Evolutionary conservation across 306 rosid genomes (phyloP), one percentile per base, ranked within the genome.

Genomic region (Medicago ruthenica): DNA sequence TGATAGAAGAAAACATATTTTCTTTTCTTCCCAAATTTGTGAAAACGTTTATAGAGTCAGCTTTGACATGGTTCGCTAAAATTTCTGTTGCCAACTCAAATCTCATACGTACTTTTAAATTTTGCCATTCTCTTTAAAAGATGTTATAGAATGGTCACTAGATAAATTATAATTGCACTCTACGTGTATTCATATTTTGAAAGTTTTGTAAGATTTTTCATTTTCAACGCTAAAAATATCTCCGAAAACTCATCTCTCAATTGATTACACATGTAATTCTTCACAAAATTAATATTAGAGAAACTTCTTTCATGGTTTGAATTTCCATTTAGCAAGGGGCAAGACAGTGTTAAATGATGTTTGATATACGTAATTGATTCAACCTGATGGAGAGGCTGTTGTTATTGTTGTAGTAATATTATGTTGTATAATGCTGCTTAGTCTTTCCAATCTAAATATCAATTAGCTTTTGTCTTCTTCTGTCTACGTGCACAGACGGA

Each of bases 381-480:
- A 6, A 8, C 41, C 73, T 13, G 21, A 45, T 45, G 41, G 42
- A 22, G 15, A 68, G 45, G 13, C n/a, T n/a, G 40, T 17, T 8
- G 9, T 51, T 27, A 44, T 15, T 70, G 24, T 31, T 9, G 11
- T 50, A 9, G 45, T 34, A 41, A n/a, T 37, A 24, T 9, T 42
- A 1, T 50, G 37, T 54, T 9, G 22, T 18, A 41, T 37, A 45
- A 37, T 42, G 70, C 55, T 75, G 39, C 39, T 58, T 21, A 70
- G 40, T 60, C 53, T 76, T 54, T 58, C 75, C 41, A 71, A 60
- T 79, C 22, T 79, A 41, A 63, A 31, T 76, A 27, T 76, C 31
- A 22, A 8, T 66, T 22, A 76, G 64, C 68, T 24, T 80, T n/a
- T n/a, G n/a, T n/a, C n/a, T n/a, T n/a, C n/a, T n/a, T n/a, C n/a